phyloP scores from a whole-genome alignment of 768 basidiomycete genomes.

The Kwoniella shandongensis region DNA sequence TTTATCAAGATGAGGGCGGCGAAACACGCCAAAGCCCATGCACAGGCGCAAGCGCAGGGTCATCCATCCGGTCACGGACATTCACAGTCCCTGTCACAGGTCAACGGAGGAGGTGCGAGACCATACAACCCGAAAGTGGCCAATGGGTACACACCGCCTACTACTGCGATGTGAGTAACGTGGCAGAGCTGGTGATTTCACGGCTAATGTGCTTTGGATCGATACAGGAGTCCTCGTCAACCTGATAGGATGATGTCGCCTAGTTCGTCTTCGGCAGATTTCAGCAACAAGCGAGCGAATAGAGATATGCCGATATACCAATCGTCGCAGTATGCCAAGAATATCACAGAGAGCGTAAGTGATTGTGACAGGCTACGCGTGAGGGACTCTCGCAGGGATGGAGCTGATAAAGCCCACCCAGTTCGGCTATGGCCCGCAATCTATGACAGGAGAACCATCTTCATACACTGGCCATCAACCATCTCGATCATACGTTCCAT shows the following conservation, averaged over 20 bases:
- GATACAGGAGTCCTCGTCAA: background rate
- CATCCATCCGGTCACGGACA: conserved; percentile 3
- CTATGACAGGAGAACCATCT: conserved; percentile 46
- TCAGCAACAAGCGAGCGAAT: conserved; percentile 30
- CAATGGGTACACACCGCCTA: conserved; percentile 12
- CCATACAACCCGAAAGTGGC: conserved; percentile 6
- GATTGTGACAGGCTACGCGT: background rate
- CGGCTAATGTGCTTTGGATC: background rate
- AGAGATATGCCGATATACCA: conserved; percentile 48
- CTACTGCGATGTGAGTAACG: conserved; percentile 8
- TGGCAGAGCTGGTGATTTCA: background rate
- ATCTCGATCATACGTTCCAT: conserved; percentile 20
- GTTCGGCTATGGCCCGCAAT: conserved; percentile 46
- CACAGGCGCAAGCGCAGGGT: conserved; percentile 9
- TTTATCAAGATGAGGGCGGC: conserved; percentile 56
- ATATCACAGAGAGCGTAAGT: conserved; percentile 47
- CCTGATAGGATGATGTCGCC: conserved; percentile 20
- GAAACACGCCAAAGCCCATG: conserved; percentile 21
- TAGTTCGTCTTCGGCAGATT: conserved; percentile 12
- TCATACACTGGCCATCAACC: conserved; percentile 41
- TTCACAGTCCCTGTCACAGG: conserved; percentile 4
- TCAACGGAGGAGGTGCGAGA: conserved; percentile 17
- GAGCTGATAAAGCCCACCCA: conserved; percentile 1
- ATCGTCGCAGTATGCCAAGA: conserved; percentile 45
- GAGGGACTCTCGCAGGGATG: background rate